A percentile compares a stretch with the other conserved stretches of the same genome.
Conservation (phyloP, 2,329 filamentous ascomycete genomes). For the Diaporthe sp. region DNA sequence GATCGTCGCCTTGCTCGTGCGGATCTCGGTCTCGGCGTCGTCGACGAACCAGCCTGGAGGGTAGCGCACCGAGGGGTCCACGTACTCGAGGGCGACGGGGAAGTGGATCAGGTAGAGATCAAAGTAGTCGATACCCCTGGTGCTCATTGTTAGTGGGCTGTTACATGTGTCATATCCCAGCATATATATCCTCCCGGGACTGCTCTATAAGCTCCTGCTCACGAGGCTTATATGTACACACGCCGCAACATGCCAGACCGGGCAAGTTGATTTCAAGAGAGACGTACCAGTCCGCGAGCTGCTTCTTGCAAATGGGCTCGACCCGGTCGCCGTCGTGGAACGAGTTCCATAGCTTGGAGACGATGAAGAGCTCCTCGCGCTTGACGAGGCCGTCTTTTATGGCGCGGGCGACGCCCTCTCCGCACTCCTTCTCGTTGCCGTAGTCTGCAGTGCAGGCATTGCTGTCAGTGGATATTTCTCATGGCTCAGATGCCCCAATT, state of each 20-base stretch:
- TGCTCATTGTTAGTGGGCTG: background rate
- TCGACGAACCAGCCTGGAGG: conserved; percentile 81
- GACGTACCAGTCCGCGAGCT: conserved; percentile 79
- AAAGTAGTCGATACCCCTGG: conserved; percentile 82
- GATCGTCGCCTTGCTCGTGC: conserved; percentile 77
- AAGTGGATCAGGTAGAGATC: conserved; percentile 93
- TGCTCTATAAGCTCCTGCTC: background rate
- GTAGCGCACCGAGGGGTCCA: conserved; percentile 84
- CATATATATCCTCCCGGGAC: background rate
- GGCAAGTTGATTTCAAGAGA: background rate
- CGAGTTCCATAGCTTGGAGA: conserved; percentile 93
- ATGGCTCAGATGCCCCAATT: background rate
- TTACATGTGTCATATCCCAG: background rate
- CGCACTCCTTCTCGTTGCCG: conserved; percentile 84
- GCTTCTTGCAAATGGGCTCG: conserved; percentile 80
- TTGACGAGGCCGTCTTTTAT: conserved; percentile 86
- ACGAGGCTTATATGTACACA: background rate
- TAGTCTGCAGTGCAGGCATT: conserved; percentile 71
- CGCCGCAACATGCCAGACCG: background rate
- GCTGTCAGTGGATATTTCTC: background rate
- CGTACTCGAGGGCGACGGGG: conserved; percentile 87
- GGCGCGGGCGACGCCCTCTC: conserved; percentile 82
- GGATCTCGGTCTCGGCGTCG: conserved; percentile 73
- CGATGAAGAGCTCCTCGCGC: conserved; percentile 90
- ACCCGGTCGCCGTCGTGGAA: conserved; percentile 88